These are phyloP conservation scores for Quercus gilva DNA, from an alignment of 306 rosid genomes.

Conservation along the genomic window DNA sequence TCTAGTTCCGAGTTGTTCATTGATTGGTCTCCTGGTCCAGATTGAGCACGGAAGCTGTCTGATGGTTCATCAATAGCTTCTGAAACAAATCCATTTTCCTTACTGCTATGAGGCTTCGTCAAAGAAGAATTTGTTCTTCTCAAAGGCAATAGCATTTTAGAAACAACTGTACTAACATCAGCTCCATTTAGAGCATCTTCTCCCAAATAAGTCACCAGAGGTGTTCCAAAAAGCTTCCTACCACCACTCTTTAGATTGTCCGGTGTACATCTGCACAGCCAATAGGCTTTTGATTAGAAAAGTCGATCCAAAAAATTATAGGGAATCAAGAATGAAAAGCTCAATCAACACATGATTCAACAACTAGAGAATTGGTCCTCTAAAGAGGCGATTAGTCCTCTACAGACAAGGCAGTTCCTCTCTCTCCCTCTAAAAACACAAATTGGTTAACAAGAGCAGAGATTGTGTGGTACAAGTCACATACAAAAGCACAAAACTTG, in stretches of 20 bases:
- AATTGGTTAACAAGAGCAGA: neutral
- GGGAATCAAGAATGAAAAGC: neutral
- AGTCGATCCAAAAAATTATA: neutral
- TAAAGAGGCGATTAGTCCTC: neutral
- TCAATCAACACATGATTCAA: neutral
- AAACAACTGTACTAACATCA: slow-evolving; percentile 52
- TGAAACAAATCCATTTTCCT: slow-evolving; percentile 72
- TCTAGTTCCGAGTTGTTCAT: slow-evolving; percentile 38
- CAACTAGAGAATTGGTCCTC: neutral
- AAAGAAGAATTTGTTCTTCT: slow-evolving; percentile 51
- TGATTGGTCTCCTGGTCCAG: slow-evolving; percentile 31
- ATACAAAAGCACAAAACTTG: neutral
- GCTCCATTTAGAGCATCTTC: slow-evolving; percentile 60
- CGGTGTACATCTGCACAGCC: slow-evolving; percentile 38
- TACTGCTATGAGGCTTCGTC: slow-evolving; percentile 48
- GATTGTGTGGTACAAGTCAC: neutral
- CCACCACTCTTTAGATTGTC: slow-evolving; percentile 62
- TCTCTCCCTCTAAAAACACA: neutral
- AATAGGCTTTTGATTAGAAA: slow-evolving; percentile 9
- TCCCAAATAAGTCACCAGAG: slow-evolving; percentile 73
- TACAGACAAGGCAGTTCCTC: neutral
- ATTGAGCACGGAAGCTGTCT: slow-evolving; percentile 31
- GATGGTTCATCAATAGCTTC: slow-evolving; percentile 49
- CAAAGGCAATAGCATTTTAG: slow-evolving; percentile 66
- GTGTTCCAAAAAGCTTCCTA: slow-evolving; percentile 77